These are phyloP conservation scores for Podospora comata DNA, from an alignment of 495 filamentous ascomycete species.

Conservation along the genomic window DNA sequence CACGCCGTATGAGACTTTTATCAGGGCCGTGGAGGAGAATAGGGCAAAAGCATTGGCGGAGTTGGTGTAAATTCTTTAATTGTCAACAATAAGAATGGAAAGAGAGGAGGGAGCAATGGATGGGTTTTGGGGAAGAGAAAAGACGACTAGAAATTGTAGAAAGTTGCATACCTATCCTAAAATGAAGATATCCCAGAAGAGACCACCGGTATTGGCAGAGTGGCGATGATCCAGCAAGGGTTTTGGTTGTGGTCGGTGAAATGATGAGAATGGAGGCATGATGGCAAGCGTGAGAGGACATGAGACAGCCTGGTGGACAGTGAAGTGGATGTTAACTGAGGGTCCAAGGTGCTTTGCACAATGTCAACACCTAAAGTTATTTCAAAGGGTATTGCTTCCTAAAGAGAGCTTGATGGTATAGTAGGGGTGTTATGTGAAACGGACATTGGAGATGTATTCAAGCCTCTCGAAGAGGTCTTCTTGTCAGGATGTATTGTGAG, in stretches of 20 bases:
- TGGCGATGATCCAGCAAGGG: neutral
- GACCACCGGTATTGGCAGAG: neutral
- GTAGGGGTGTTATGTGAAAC: too few relatives aligned
- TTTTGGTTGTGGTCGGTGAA: neutral
- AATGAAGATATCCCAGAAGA: neutral
- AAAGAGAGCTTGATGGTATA: too few relatives aligned
- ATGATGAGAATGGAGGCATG: too few relatives aligned
- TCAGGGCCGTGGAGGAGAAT: constrained; percentile 49
- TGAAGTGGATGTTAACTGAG: too few relatives aligned
- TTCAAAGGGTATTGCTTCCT: too few relatives aligned
- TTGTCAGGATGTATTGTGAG: too few relatives aligned
- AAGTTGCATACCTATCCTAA: neutral
- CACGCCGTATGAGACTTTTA: constrained; percentile 75
- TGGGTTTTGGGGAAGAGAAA: neutral
- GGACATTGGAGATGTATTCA: too few relatives aligned
- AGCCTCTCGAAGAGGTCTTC: too few relatives aligned
- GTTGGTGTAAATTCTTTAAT: constrained; percentile 24
- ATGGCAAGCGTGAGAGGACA: too few relatives aligned
- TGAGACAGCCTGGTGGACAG: too few relatives aligned
- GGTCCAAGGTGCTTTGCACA: too few relatives aligned
- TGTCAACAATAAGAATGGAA: neutral
- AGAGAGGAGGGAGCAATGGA: neutral
- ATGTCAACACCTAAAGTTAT: too few relatives aligned
- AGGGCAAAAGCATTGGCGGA: constrained; percentile 43
- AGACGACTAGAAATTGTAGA: neutral